Base-by-base conservation (phyloP, 306 rosid species). In the Castanea mollissima region DNA sequence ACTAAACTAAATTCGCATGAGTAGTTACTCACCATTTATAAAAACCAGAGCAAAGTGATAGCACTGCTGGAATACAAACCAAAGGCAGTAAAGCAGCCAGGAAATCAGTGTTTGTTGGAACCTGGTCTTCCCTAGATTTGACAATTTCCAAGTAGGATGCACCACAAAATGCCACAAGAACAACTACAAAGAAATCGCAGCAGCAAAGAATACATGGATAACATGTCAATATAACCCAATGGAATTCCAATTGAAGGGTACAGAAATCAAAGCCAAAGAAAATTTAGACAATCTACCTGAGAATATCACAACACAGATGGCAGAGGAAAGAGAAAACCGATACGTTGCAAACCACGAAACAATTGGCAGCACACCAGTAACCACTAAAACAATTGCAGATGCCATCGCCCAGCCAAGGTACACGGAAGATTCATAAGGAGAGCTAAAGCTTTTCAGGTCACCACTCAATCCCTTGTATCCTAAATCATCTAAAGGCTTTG, bases 391-490 rank as follows among this genome's bases (percentile, higher is more conserved):
- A 82, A 96, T 89, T 69, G 89, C 88, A 71, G 98, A 89, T 59
- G 98, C 91, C 98, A 96, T 96, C 69, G 98, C 98, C 99, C 99
- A 96, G 59, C 99, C 99, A 81, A 96, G 89, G 83, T 90, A 96
- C 78, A 88, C 87, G 59, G 97, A 87, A 25, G 99, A 91, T 56
- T 89, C 94, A 78, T 96, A 96, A 18, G 97, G 99, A 73, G 98
- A 93, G 55, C 84, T 80, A 78, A 88, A 86, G 89, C 83, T 84
- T 72, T 90, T 91, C 73, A 78, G 93, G 74, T 91, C 91, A 71
- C 85, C 94, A 77, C 89, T 90, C 99, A 84, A 93, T 58, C 97
- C 98, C 84, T 85, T 96, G 87, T 96, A 96, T 69, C 81, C 69
- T 69, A 96, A 90, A 87, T 91, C 97, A 78, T 96, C 98, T 75